Evolutionary conservation across 1,284 basidiomycete species (phyloP).

Genomic region (Irpex sp.): DNA sequence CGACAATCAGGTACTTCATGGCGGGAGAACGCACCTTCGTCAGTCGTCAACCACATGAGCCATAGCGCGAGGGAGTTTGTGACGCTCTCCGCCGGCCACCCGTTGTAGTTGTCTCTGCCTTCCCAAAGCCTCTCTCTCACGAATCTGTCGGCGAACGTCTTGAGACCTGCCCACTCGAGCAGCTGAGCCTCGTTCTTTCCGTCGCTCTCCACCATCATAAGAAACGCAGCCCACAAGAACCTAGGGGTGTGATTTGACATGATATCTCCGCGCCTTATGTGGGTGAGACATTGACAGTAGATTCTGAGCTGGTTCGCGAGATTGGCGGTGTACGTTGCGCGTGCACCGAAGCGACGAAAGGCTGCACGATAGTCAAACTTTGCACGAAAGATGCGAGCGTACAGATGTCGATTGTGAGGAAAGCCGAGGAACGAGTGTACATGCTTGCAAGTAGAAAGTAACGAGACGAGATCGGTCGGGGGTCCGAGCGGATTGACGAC

Average conservation of each 20-base stretch:
- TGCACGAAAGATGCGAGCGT: slow-evolving; percentile 53
- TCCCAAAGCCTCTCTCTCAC: slow-evolving; percentile 45
- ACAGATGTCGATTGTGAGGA: slow-evolving; percentile 50
- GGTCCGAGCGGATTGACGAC: slow-evolving; percentile 38
- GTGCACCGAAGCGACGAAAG: slow-evolving; percentile 47
- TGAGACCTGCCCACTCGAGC: slow-evolving; percentile 47
- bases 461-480: slow-evolving; percentile 39
- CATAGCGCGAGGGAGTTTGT: slow-evolving; percentile 56
- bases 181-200: slow-evolving; percentile 64
- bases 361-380: slow-evolving; percentile 61
- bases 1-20: background rate
- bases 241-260: slow-evolving; percentile 26
- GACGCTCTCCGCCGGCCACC: slow-evolving; percentile 55
- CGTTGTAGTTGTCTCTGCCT: slow-evolving; percentile 33
- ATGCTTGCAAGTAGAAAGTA: slow-evolving; percentile 45
- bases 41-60: slow-evolving; percentile 59
- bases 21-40: slow-evolving; percentile 35
- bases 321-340: slow-evolving; percentile 32
- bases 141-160: slow-evolving; percentile 42
- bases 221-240: slow-evolving; percentile 54
- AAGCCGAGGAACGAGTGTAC: slow-evolving; percentile 43
- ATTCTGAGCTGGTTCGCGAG: slow-evolving; percentile 47
- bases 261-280: slow-evolving; percentile 38
- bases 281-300: slow-evolving; percentile 39
- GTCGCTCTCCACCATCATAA: slow-evolving; percentile 76